phyloP scores from a whole-genome alignment of 1,139 yeast species.

The Kluyveromyces sp. region DNA sequence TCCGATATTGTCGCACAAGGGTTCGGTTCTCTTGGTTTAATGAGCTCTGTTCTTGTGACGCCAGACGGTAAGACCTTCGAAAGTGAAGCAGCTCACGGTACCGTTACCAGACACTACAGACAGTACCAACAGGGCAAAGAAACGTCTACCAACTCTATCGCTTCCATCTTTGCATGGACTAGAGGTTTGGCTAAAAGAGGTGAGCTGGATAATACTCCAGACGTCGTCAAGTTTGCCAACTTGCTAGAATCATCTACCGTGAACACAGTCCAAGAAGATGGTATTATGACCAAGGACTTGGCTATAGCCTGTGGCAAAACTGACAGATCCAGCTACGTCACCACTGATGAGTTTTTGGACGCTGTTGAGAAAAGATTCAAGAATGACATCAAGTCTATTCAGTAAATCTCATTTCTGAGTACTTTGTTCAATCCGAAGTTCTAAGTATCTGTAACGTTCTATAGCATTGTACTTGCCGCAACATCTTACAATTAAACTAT shows the following conservation, averaged over 20 bases:
- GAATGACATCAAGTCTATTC: constrained; percentile 14
- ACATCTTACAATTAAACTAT: no score
- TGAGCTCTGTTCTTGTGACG: constrained; percentile 90
- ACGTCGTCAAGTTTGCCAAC: constrained; percentile 72
- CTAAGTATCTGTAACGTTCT: no score
- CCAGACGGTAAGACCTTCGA: constrained; percentile 96
- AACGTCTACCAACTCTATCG: constrained; percentile 96
- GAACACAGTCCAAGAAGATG: constrained; percentile 79
- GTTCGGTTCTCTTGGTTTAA: constrained; percentile 89
- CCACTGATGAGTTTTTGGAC: constrained; percentile 85
- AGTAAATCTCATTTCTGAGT: not conserved
- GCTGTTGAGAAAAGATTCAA: constrained; percentile 57
- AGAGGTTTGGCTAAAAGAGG: constrained; percentile 92
- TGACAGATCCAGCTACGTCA: constrained; percentile 70
- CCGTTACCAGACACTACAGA: constrained; percentile 94
- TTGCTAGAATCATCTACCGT: constrained; percentile 73
- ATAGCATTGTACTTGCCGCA: no score
- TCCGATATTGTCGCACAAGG: constrained; percentile 98
- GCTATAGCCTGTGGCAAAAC: constrained; percentile 85
- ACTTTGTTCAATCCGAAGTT: no score
- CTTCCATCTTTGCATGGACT: constrained; percentile 97
- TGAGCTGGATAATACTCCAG: constrained; percentile 75
- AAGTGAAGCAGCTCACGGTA: constrained; percentile 96
- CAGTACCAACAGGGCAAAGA: constrained; percentile 93
- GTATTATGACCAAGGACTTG: constrained; percentile 91